phyloP scores from a whole-genome alignment of 2,329 filamentous ascomycete genomes.

The Colletotrichum destructivum region DNA sequence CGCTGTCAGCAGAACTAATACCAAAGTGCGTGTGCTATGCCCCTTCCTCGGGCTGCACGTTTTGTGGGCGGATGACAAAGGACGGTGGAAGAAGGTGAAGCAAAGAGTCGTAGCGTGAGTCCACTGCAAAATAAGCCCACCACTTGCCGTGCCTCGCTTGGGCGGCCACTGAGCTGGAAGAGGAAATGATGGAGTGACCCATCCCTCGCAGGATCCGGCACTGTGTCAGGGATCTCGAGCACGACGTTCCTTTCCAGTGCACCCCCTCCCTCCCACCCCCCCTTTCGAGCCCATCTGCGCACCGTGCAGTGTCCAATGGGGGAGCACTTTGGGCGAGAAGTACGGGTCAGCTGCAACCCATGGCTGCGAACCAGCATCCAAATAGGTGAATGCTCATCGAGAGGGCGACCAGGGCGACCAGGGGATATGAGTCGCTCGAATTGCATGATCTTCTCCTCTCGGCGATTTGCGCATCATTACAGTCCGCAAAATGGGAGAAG shows the following conservation, averaged over 20 bases:
- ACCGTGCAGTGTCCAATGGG: conserved; percentile 12
- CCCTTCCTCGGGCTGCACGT: neutral
- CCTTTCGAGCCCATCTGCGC: neutral
- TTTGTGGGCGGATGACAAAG: neutral
- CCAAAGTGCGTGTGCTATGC: no score
- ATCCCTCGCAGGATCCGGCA: conserved; percentile 17
- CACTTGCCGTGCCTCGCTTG: conserved; percentile 3
- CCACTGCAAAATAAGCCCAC: conserved; percentile 5
- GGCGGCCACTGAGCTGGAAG: conserved; percentile 27
- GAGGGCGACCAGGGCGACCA: neutral
- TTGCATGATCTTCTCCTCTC: conserved; percentile 8
- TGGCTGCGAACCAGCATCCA: conserved; percentile 9
- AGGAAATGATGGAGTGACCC: conserved; percentile 29
- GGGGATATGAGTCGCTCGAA: conserved; percentile 2
- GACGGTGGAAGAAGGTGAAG: conserved; percentile 2
- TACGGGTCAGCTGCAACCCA: conserved; percentile 5
- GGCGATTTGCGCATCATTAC: neutral
- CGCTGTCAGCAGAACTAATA: no score
- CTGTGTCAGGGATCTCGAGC: conserved; percentile 29
- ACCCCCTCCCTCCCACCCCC: conserved; percentile 11
- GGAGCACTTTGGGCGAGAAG: neutral
- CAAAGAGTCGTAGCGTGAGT: neutral
- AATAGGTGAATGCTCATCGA: conserved; percentile 20
- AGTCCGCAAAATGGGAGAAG: conserved; percentile 22
- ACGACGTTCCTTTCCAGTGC: conserved; percentile 15